Evolutionary conservation across 805 yeast species (phyloP), one percentile per base, ranked within the genome.

Genomic region (Candida tibetensis): DNA sequence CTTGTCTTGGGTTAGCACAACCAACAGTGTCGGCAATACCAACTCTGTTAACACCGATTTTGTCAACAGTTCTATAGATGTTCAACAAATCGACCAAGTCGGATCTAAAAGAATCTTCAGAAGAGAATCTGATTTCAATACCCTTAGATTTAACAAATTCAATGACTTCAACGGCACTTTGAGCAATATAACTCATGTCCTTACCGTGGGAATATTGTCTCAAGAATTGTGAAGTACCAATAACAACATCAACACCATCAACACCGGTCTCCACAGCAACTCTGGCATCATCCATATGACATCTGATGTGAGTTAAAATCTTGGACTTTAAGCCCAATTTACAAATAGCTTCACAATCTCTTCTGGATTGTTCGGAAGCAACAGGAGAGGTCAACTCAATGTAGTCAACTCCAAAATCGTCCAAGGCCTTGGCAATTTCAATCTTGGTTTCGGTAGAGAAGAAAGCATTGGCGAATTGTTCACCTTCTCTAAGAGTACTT

Each of bases 1-100:
- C 81, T 55, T 76, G 82, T 67, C 81, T 71, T 47, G 81, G 80
- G 59, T 76, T 75, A 37, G 81, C 82, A 56, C 82, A 76, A 40
- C 82, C 82, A 41, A 76, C 80, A 32, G 82, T 76, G 59, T 76
- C 82, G 35, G 82, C 81, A 57, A 76, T 76, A 60, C 82, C 82
- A 36, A 76, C 78, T 66, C 82, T 69, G 59, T 76, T 71, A 25
- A 76, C 82, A 39, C 82, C 82, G 37, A 76, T 74, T 57, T 76
- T 76, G 58, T 74, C 79, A 39, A 76, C 81, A n/a, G 80, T 74
- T 53, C 74, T 71, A 62, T 76, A 76, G 39, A 76, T 76, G 53
- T 76, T 76, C 41, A 76, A 66, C 54, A 76, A 70, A 54, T 76
- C 82, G 28, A 76, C 81, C 43, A 76, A 72, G 55, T 76, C 81